Base-by-base conservation (phyloP, 108 stramenopile genomes). In the Seminavis robusta region DNA sequence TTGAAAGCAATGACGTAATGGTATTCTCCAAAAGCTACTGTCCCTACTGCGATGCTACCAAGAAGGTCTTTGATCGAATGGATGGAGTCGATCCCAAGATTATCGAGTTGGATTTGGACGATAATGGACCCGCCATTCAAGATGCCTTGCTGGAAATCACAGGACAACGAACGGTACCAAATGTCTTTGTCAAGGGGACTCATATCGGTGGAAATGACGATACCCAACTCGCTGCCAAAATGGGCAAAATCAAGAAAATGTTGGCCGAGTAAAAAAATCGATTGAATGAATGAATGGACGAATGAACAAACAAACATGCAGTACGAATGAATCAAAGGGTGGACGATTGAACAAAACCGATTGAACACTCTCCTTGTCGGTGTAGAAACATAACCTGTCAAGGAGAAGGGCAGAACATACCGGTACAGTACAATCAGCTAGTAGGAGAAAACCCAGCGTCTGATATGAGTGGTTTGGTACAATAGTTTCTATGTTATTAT, bases 151-250 rank as follows among this genome's bases (percentile, higher is more conserved):
- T 48, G 16, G 11, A 33, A 4, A 33, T 67, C 46, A 81, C 79
- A 20, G 72, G 72, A 0, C 86, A 88, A 45, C 48, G 66, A 19
- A 77, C 81, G 0, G 79, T 88, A 1, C 86, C 86, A 1, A 88
- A 80, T 63, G 79, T 88, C 6, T 88, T 79, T 58, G 71, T 88
- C 21, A 78, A 76, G 29, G 84, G 81, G 19, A 52, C 80, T 28
- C 86, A 88, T 65, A 30, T 86, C 26, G 85, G 85, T 30, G 85
- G 85, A 3, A 79, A 81, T 73, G 77, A 81, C 56, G 76, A 77
- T 27, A 74, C 76, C 8, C 85, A 79, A 13, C 61, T 47, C 6
- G 74, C 76, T n/a, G 76, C 72, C 3, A 63, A 55, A n/a, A 54
- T 52, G 27, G 91, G 91, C 53, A 73, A 86, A 43, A 47, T 92